Evolutionary conservation across 345 rosid species (phyloP).

Genomic region (Litchi chinensis): DNA sequence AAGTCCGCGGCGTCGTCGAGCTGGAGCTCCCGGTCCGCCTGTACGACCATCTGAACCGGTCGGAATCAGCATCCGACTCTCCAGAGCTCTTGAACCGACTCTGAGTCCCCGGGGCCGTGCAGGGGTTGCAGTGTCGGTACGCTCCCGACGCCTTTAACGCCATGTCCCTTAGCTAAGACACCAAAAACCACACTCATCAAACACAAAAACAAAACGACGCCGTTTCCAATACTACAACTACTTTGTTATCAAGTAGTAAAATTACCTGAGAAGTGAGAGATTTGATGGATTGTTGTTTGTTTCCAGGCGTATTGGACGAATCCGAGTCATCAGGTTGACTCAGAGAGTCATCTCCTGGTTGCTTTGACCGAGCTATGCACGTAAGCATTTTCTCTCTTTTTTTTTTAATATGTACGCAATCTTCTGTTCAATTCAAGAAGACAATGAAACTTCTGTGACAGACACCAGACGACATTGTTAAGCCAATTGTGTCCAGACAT

Average conservation of each 20-base stretch:
- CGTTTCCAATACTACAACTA: not conserved
- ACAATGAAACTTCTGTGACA: not conserved
- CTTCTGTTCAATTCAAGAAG: constrained; percentile 9
- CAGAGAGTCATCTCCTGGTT: constrained; percentile 65
- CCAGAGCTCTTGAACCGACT: constrained; percentile 41
- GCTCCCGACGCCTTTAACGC: constrained; percentile 92
- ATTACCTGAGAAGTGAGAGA: constrained; percentile 85
- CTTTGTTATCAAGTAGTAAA: too few relatives aligned
- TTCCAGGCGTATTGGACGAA: constrained; percentile 27
- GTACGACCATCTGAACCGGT: constrained; percentile 67
- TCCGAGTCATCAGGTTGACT: constrained; percentile 56
- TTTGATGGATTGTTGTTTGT: constrained; percentile 56
- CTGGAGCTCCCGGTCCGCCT: constrained; percentile 81
- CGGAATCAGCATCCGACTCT: constrained; percentile 71
- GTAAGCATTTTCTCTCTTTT: constrained; percentile 66
- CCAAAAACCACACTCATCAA: constrained; percentile 18
- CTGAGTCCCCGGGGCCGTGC: constrained; percentile 58
- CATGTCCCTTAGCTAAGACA: constrained; percentile 85
- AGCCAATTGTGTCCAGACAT: not conserved
- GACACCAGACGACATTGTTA: constrained; percentile 13
- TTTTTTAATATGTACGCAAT: not conserved
- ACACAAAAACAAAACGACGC: not conserved
- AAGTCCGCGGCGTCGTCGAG: constrained; percentile 58
- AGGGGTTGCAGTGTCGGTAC: constrained; percentile 81
- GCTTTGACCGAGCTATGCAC: constrained; percentile 90